Percentiles rank a stretch among this genome's conserved stretches.
Evolutionary conservation across 1,284 basidiomycete genomes (phyloP).

Genomic region (Cutaneotrichosporon dermatis): DNA sequence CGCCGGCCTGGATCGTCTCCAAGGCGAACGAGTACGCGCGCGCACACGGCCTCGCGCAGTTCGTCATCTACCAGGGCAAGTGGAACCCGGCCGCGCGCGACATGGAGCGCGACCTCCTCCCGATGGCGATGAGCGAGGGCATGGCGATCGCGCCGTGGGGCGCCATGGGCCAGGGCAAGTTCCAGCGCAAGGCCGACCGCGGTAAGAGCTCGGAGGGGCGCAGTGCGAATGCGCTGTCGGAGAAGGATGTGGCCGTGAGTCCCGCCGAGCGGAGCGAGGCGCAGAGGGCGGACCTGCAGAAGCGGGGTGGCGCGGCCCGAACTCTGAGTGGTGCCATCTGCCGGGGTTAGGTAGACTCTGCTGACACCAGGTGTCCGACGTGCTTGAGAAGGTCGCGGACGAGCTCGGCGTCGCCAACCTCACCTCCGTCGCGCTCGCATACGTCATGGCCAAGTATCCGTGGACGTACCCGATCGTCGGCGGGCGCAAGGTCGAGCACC

Average conservation of each 20-base stretch:
- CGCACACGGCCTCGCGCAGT: constrained; percentile 54
- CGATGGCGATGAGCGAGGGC: constrained; percentile 54
- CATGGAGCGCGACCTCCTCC: constrained; percentile 62
- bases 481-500: constrained; percentile 43
- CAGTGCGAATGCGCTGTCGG: constrained; percentile 18
- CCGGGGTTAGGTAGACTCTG: no score
- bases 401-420: constrained; percentile 48
- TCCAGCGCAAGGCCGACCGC: constrained; percentile 45
- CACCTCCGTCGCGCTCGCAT: constrained; percentile 22
- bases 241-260: constrained; percentile 28
- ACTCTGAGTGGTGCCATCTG: no score
- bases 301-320: no score
- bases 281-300: not conserved
- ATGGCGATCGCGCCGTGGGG: constrained; percentile 51
- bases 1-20: constrained; percentile 59
- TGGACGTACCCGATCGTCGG: constrained; percentile 47
- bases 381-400: constrained; percentile 37
- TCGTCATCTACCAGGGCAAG: constrained; percentile 58
- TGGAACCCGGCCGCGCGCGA: constrained; percentile 54
- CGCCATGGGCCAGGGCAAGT: constrained; percentile 48
- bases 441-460: constrained; percentile 20
- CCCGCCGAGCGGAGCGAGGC: not conserved
- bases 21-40: constrained; percentile 57
- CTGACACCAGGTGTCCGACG: not conserved
- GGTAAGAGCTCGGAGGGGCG: constrained; percentile 33